These are phyloP conservation scores for Annulohypoxylon stygium DNA, from an alignment of 495 filamentous ascomycete species.

Conservation along the genomic window DNA sequence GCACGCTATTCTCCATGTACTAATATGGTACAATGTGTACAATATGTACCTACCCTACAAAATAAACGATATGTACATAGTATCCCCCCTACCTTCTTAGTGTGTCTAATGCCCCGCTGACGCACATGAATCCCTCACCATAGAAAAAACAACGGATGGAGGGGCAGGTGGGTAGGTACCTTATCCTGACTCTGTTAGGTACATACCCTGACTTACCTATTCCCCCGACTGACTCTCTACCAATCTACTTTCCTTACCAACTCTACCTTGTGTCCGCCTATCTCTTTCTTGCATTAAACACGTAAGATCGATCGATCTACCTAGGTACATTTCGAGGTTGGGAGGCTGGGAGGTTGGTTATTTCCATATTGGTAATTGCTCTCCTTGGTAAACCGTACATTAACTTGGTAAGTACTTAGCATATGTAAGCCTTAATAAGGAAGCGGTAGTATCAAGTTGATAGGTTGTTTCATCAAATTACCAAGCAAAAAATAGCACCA, in stretches of 20 bases:
- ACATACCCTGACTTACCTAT: background rate
- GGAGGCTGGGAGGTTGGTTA: slow-evolving; percentile 15
- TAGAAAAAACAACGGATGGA: slow-evolving; percentile 17
- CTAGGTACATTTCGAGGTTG: background rate
- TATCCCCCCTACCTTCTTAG: slow-evolving; percentile 27
- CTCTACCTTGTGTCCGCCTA: background rate
- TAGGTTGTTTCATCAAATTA: slow-evolving; percentile 11
- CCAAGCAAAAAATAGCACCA: background rate
- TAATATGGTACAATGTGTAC: background rate
- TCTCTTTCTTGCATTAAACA: slow-evolving; percentile 1
- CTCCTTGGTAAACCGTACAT: background rate
- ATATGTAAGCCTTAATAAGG: slow-evolving; percentile 18
- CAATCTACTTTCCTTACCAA: background rate
- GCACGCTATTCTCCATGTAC: slow-evolving; percentile 18
- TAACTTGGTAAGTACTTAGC: background rate
- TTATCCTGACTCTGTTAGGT: background rate
- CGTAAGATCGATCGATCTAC: slow-evolving; percentile 33
- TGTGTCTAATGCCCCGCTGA: slow-evolving; percentile 41
- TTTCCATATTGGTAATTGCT: slow-evolving; percentile 21
- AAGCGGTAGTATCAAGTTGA: slow-evolving; percentile 15
- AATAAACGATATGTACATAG: background rate
- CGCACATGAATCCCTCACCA: slow-evolving; percentile 19
- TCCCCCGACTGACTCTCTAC: background rate
- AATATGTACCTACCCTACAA: slow-evolving; percentile 2
- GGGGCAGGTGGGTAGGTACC: slow-evolving; percentile 15